Evolutionary conservation across 2,329 filamentous ascomycete genomes (phyloP).

Genomic region (Pseudonectria buxi): DNA sequence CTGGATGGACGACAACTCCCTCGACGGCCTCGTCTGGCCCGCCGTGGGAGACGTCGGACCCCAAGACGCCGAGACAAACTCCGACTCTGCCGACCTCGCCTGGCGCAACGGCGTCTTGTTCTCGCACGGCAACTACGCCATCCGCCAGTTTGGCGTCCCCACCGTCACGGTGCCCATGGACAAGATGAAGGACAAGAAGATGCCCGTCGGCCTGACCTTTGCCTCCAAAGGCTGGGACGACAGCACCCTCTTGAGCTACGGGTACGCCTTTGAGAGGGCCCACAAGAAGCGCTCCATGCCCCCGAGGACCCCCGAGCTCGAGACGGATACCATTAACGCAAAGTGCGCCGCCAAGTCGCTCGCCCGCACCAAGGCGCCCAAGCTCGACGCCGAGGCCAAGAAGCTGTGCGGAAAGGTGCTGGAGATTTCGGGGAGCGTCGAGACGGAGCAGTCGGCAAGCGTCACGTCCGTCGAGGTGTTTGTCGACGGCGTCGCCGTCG

Average conservation of each 20-base stretch:
- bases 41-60: conserved; percentile 41
- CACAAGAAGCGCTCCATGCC: conserved; percentile 6
- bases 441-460: too few species aligned
- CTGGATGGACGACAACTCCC: conserved; percentile 35
- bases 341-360: too few species aligned
- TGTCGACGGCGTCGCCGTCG: too few species aligned
- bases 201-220: conserved; percentile 48
- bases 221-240: conserved; percentile 42
- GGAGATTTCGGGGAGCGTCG: too few species aligned
- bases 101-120: conserved; percentile 42
- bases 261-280: conserved; percentile 5
- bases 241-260: conserved; percentile 14
- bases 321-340: conserved; percentile 3
- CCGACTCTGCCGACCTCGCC: conserved; percentile 7
- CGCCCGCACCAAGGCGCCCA: too few species aligned
- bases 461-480: too few species aligned
- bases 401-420: too few species aligned
- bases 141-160: conserved; percentile 48
- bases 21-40: conserved; percentile 42
- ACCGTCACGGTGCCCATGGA: conserved; percentile 48
- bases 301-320: conserved; percentile 6
- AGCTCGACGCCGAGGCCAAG: too few species aligned
- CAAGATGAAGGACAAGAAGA: conserved; percentile 33
- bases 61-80: conserved; percentile 36
- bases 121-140: conserved; percentile 43